These are phyloP conservation scores for Aspergillus hiratsukae DNA, from an alignment of 2,329 filamentous ascomycete species.

Conservation along the genomic window DNA sequence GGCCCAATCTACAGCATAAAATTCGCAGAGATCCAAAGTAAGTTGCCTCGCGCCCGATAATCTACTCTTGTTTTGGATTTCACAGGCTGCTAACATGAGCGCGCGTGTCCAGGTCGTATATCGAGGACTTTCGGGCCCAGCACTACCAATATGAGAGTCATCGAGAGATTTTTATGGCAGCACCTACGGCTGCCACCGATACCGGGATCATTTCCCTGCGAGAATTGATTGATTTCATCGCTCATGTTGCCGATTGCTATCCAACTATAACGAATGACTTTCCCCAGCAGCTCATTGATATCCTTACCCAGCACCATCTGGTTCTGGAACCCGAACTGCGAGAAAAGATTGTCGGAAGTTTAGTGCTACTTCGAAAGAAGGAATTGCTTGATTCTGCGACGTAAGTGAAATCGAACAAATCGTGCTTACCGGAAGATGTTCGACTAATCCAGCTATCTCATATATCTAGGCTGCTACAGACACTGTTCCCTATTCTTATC, in stretches of 20 bases:
- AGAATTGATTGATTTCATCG: slow-evolving; percentile 88
- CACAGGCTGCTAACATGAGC: slow-evolving; percentile 2
- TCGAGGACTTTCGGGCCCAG: slow-evolving; percentile 81
- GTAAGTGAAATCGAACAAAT: slow-evolving; percentile 26
- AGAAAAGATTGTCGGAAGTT: slow-evolving; percentile 88
- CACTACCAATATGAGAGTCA: slow-evolving; percentile 90
- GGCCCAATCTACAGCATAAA: slow-evolving; percentile 84
- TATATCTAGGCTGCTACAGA: slow-evolving; percentile 62
- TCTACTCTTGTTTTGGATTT: neutral
- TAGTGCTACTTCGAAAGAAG: slow-evolving; percentile 84
- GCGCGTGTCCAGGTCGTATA: slow-evolving; percentile 62
- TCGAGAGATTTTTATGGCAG: slow-evolving; percentile 83
- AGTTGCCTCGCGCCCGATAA: slow-evolving; percentile 22
- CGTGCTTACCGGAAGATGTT: neutral
- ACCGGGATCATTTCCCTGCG: slow-evolving; percentile 78
- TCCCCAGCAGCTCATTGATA: slow-evolving; percentile 72
- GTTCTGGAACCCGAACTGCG: slow-evolving; percentile 77
- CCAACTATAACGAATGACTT: slow-evolving; percentile 74
- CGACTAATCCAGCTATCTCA: neutral
- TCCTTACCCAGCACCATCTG: slow-evolving; percentile 77
- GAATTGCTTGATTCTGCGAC: slow-evolving; percentile 81
- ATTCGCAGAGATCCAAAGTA: slow-evolving; percentile 79
- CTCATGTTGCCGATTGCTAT: slow-evolving; percentile 92
- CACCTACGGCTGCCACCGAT: slow-evolving; percentile 71
- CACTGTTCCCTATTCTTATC: slow-evolving; percentile 89